phyloP scores from a whole-genome alignment of 495 filamentous ascomycete species.

The Aspergillus biplanus region DNA sequence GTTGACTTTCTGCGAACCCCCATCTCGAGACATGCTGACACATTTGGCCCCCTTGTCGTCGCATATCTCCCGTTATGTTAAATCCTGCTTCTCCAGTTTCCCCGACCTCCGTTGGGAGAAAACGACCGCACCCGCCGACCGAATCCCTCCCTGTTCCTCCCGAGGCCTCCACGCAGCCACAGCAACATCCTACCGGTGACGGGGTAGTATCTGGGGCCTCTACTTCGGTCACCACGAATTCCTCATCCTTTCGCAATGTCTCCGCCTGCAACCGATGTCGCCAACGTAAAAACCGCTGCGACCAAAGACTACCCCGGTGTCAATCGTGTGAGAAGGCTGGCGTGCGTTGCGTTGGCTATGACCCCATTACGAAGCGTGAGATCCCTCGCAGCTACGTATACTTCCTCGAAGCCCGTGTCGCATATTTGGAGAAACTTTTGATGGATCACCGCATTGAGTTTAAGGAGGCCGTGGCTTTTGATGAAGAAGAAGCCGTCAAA shows the following conservation, averaged over 20 bases:
- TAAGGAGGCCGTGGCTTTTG: slow-evolving; percentile 76
- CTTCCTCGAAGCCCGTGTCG: slow-evolving; percentile 85
- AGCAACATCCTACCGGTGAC: slow-evolving; percentile 18
- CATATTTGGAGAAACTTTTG: slow-evolving; percentile 81
- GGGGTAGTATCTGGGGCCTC: slow-evolving; percentile 26
- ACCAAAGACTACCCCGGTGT: slow-evolving; percentile 88
- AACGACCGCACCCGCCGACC: slow-evolving; percentile 44
- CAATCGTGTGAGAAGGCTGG: slow-evolving; percentile 87
- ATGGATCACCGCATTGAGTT: slow-evolving; percentile 70
- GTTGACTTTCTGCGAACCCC: slow-evolving; percentile 24
- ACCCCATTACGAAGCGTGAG: slow-evolving; percentile 92
- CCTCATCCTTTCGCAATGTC: slow-evolving; percentile 84
- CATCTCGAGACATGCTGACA: slow-evolving; percentile 44
- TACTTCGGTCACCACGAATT: slow-evolving; percentile 35
- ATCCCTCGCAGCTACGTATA: slow-evolving; percentile 95
- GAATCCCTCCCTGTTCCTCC: slow-evolving; percentile 26
- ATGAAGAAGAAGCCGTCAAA: slow-evolving; percentile 56
- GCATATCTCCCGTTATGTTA: slow-evolving; percentile 41
- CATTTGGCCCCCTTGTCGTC: slow-evolving; percentile 30
- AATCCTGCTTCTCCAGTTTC: slow-evolving; percentile 41
- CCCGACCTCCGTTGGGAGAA: slow-evolving; percentile 43
- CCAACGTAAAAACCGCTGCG: slow-evolving; percentile 90
- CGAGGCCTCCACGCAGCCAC: slow-evolving; percentile 21
- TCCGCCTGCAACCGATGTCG: slow-evolving; percentile 94
- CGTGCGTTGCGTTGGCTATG: slow-evolving; percentile 90